Conservation (phyloP, 179 eudicot genomes). For the Silene coronaria region DNA sequence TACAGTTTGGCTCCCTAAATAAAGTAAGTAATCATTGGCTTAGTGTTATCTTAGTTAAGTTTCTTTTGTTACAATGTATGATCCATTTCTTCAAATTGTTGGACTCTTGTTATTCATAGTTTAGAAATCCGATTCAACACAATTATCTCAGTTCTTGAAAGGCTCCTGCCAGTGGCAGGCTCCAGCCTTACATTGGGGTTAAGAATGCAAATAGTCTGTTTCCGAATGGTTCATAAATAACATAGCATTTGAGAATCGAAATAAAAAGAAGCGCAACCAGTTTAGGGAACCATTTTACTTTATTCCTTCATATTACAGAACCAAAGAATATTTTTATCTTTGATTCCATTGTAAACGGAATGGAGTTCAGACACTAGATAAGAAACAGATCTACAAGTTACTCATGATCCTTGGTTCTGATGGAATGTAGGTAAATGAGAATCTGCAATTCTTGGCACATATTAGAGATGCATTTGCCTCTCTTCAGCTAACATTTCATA, state of each 20-base stretch:
- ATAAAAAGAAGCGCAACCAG: not conserved
- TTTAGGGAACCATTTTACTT: not conserved
- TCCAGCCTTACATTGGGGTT: not conserved
- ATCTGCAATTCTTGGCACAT: conserved; percentile 51
- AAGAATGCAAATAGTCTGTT: not conserved
- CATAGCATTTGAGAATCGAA: not conserved
- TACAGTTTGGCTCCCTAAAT: conserved; percentile 78
- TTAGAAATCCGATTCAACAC: not conserved
- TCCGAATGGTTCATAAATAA: not conserved
- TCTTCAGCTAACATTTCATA: conserved; percentile 32
- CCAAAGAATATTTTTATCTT: not conserved
- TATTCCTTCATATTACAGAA: not conserved
- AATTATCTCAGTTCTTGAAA: not conserved
- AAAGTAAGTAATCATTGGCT: conserved; percentile 40
- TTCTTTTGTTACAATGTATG: not conserved
- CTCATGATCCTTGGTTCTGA: conserved; percentile 6
- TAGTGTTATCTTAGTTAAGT: not conserved
- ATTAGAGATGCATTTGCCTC: conserved; percentile 48
- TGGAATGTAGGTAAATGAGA: conserved; percentile 53
- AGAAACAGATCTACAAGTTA: not conserved
- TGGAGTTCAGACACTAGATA: not conserved
- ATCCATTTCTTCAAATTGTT: not conserved
- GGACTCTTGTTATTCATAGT: not conserved
- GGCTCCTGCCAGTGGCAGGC: too few species aligned
- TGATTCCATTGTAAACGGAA: not conserved